Percentiles rank a stretch among this genome's conserved stretches.
Evolutionary conservation across 2,329 filamentous ascomycete genomes (phyloP).

Genomic region (Cryphonectria parasitica): DNA sequence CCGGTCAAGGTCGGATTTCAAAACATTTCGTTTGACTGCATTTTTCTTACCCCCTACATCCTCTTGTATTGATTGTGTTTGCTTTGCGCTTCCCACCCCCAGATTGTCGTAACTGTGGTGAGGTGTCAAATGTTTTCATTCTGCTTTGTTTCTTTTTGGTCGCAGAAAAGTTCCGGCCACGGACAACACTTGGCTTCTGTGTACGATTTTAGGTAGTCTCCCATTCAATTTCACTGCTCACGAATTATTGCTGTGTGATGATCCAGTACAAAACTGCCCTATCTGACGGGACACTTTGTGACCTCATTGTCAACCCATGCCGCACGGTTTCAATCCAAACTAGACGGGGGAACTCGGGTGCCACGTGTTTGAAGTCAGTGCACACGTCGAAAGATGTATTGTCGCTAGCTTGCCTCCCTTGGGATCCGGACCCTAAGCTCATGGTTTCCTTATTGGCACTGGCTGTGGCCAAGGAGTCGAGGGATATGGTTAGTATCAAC

Average conservation of each 20-base stretch:
- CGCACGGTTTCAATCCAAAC: neutral
- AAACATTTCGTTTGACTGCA: neutral
- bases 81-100: constrained; percentile 10
- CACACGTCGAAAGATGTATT: neutral
- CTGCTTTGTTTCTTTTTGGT: neutral
- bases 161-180: neutral
- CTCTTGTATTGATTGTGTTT: neutral
- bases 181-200: neutral
- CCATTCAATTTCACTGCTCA: constrained; percentile 1
- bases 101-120: constrained; percentile 27
- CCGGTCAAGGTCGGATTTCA: neutral
- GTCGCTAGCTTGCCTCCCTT: neutral
- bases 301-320: too few species aligned
- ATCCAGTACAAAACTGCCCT: neutral
- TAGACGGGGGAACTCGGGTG: neutral
- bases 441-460: neutral
- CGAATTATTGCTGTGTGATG: neutral
- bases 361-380: neutral
- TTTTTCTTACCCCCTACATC: neutral
- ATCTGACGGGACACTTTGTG: neutral
- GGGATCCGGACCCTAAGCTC: neutral
- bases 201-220: constrained; percentile 5
- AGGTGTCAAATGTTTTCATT: constrained; percentile 9
- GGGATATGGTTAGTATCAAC: neutral
- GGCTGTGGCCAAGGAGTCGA: neutral